These are phyloP conservation scores for Globisporangium orthogonon DNA, from an alignment of 352 stramenopile species.

Conservation along the genomic window DNA sequence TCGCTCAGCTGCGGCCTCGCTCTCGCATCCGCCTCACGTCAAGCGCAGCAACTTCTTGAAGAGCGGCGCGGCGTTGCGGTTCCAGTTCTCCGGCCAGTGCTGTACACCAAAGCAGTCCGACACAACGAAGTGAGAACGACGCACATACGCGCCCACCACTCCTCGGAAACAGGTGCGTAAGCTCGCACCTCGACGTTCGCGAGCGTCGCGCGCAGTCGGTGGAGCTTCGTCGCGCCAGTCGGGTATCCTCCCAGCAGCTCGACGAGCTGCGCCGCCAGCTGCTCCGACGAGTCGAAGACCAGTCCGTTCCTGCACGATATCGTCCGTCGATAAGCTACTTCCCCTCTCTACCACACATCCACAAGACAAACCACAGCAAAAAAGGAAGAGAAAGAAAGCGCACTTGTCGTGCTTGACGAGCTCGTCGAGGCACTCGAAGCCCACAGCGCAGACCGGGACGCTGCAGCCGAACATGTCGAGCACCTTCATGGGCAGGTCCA, in stretches of 20 bases:
- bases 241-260: constrained; percentile 56
- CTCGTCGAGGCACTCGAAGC: constrained; percentile 95
- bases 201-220: constrained; percentile 41
- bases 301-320: constrained; percentile 52
- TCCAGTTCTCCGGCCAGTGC: constrained; percentile 82
- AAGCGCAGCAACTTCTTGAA: constrained; percentile 51
- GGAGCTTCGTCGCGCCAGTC: constrained; percentile 28
- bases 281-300: constrained; percentile 52
- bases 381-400: constrained; percentile 12
- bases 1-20: not conserved
- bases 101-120: constrained; percentile 8
- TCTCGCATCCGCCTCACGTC: constrained; percentile 8
- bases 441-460: constrained; percentile 95
- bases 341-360: not conserved
- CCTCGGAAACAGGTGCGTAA: not conserved
- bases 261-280: constrained; percentile 57
- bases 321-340: too few relatives aligned
- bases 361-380: not conserved
- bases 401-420: constrained; percentile 94
- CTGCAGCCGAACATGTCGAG: constrained; percentile 98
- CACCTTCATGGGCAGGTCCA: constrained; percentile 99
- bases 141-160: too few relatives aligned
- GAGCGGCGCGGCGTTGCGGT: constrained; percentile 43
- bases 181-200: constrained; percentile 46
- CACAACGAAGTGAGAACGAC: not conserved